Evolutionary conservation across 192 early-diverging fungal genomes (phyloP), one percentile per base, ranked within the genome.

Genomic region (Linnemannia elongata): DNA sequence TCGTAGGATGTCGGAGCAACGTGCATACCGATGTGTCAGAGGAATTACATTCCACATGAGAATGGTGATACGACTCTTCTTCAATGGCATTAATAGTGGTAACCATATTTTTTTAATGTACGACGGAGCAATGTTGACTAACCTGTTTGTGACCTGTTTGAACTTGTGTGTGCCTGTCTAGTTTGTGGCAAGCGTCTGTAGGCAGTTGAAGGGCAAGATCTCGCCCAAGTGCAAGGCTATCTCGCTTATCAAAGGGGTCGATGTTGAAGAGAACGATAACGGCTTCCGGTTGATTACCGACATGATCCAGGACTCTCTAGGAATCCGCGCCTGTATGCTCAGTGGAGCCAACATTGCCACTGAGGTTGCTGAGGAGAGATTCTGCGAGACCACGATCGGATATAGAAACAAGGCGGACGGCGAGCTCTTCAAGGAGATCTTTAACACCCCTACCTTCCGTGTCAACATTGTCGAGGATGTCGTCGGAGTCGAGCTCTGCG

Each of bases 301-400:
- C 74, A 89, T 93, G 54, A 82, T 88, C 35, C 52, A 75, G 8
- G 77, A 82, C 22, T 41, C 63, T 7, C 90, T 99, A 27, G 90
- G 90, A 69, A 94, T 99, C 54, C 93, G 94, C 22, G 94, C 95
- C 38, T 91, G 92, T 72, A 95, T 96, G 39, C 88, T 99, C 41
- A 96, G 94, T 91, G 98, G 98, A 69, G 98, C 97, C 55, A 99
- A 99, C 88, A 98, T 99, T 90, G 98, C 98, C 66, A 93, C 93
- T 79, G 98, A 98, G 86, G 95, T 99, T 49, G 97, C 97, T 4
- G 90, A 92, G 82, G 97, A 98, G 80, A 92, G 97, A 77, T 98
- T 98, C 91, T 97, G 96, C 87, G 98, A 99, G 80, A 95, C 97
- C 6, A 99, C 98, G 0, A 95, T 99, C 80, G 98, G 96, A 39